A percentile compares a stretch with the other conserved stretches of the same genome.
Conservation (phyloP, 108 stramenopile genomes). For the Conticribra guillardii region DNA sequence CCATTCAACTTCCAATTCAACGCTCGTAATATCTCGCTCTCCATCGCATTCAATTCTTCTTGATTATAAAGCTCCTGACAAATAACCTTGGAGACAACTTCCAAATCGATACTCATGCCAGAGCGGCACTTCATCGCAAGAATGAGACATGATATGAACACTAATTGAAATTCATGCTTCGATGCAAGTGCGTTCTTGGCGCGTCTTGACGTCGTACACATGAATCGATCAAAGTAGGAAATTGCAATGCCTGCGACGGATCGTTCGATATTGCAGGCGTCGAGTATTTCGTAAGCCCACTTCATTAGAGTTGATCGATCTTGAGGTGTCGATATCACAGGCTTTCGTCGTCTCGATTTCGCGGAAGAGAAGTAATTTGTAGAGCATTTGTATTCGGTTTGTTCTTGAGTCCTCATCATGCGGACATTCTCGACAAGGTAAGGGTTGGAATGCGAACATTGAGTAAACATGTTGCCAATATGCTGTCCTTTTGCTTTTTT, state of each 20-base stretch:
- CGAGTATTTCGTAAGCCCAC: slow-evolving; percentile 28
- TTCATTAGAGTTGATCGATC: slow-evolving; percentile 7
- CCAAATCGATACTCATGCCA: slow-evolving; percentile 25
- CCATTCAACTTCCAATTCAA: slow-evolving; percentile 29
- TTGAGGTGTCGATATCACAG: too few relatives aligned
- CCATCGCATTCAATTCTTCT: slow-evolving; percentile 14
- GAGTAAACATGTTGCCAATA: too few relatives aligned
- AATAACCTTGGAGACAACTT: slow-evolving; percentile 7
- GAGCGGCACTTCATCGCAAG: slow-evolving; percentile 21
- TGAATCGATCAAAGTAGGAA: slow-evolving; percentile 41
- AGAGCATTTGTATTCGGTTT: too few relatives aligned
- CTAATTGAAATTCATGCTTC: slow-evolving; percentile 25
- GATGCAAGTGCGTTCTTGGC: slow-evolving; percentile 6
- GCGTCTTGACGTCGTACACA: slow-evolving; percentile 1
- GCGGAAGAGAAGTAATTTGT: too few relatives aligned
- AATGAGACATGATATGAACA: slow-evolving; percentile 10
- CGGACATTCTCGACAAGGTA: too few relatives aligned
- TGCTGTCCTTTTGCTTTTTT: too few relatives aligned
- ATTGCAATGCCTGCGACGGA: slow-evolving; percentile 2
- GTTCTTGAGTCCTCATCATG: too few relatives aligned
- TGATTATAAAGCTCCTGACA: slow-evolving; percentile 9
- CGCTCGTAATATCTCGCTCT: slow-evolving; percentile 12
- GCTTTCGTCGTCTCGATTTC: too few relatives aligned
- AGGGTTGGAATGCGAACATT: too few relatives aligned
- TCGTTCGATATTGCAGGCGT: slow-evolving; percentile 25